Base-by-base conservation (phyloP, 1,284 basidiomycete genomes). In the Cystobasidium sp. region DNA sequence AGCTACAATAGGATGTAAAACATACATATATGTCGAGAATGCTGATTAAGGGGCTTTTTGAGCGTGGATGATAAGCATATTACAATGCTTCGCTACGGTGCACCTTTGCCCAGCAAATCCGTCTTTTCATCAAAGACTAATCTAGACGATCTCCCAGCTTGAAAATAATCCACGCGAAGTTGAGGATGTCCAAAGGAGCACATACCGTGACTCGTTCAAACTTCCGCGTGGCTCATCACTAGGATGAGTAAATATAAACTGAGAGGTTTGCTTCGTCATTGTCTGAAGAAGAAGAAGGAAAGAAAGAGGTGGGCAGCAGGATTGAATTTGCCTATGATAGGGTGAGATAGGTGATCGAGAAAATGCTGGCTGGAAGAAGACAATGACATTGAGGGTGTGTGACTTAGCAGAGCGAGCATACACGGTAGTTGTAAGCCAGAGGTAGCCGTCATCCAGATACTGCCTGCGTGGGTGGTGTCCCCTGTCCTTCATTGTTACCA, bases 21-120 rank as follows among this genome's bases (percentile, higher is more conserved):
- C 6, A n/a, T 31, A 37, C 24, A 56, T 1, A 20, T 44, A 65
- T 65, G 62, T 65, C 62, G 62, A 47, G 46, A 65, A 65, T 65
- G 62, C 62, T 65, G 62, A 65, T 65, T 65, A 65, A 65, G 62
- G 62, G 47, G 49, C 62, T 65, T 49, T 22, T 24, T 65, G 31
- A 52, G 62, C 62, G 46, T 65, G 62, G 47, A 65, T 5, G 24
- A 6, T 20, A 14, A 16, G 1, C 22, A 20, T 7, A 14, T 59
- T 24, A 18, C n/a, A 46, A 46, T 3, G n/a, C 24, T 31, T 65
- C 62, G 62, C 62, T 52, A 51, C 59, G 46, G 62, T 52, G 62
- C 44, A 47, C 62, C 62, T 65, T 65, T 65, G 62, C 62, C 62
- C 62, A 65, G 62, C 62, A 65, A 52, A 65, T 65, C 62, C 62